Evolutionary conservation across 2,329 filamentous ascomycete species (phyloP), one percentile per base, ranked within the genome.

Genomic region (Sclerotinia borealis): DNA sequence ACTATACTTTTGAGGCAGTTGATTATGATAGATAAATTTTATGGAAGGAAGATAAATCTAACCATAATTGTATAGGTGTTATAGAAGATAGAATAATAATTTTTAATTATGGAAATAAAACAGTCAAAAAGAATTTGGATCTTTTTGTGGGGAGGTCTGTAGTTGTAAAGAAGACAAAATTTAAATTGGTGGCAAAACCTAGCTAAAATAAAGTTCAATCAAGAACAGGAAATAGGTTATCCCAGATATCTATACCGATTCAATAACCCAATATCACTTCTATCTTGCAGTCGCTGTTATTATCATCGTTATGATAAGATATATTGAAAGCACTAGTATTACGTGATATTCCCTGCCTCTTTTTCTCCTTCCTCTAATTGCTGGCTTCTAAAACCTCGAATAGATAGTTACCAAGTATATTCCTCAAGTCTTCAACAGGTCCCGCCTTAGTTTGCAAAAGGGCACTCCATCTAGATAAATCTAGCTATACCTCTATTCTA

Each of bases 11-110:
- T 61, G 39, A 39, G 22, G 58, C 43, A 27, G 58, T 61, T 61
- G 47, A 51, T 37, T 61, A 61, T 36, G 45, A 61, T 51, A 61
- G 58, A 61, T 61, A 61, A 50, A 61, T 61, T 27, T 50, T 31
- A 61, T 61, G 45, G 58, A 50, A 61, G 31, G 27, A n/a, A n/a
- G n/a, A n/a, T n/a, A n/a, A n/a, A n/a, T n/a, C n/a, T n/a, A n/a
- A 11, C 19, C 11, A n/a, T 48, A 43, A 43, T 25, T 19, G 27
- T 25, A 48, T 59, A 36, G 29, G 19, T 59, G 19, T 59, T 13
- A 43, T 39, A n/a, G 19, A 45, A 11, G 39, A 19, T 43, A 43
- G 39, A 43, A 19, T 11, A 43, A 19, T 43, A 19, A 43, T 11
- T 11, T 10, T 11, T 10, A 43, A 19, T 19, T 43, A 11, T 43